phyloP scores from a whole-genome alignment of 2,329 filamentous ascomycete species.

The Endoconidiophora polonica region DNA sequence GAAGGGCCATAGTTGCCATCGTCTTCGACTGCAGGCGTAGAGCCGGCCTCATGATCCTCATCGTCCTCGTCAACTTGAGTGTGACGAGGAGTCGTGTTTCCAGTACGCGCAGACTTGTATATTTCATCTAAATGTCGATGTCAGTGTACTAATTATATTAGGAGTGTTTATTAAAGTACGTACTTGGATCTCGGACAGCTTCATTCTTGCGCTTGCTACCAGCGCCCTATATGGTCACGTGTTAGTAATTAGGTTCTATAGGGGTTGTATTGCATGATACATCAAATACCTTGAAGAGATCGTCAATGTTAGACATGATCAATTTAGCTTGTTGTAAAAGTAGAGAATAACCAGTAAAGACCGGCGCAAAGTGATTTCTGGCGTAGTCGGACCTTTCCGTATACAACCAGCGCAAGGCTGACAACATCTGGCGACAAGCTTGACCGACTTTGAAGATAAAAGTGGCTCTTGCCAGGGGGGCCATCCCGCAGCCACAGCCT shows the following conservation, averaged over 20 bases:
- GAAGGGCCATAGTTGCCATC: slow-evolving; percentile 33
- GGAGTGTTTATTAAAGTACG: slow-evolving; percentile 16
- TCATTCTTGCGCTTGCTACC: slow-evolving; percentile 47
- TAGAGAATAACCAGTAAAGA: background rate
- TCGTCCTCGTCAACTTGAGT: slow-evolving; percentile 28
- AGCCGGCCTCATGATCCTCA: slow-evolving; percentile 28
- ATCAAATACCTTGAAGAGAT: slow-evolving; percentile 35
- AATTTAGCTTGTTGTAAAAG: background rate
- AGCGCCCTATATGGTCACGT: slow-evolving; percentile 1
- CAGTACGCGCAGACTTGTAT: slow-evolving; percentile 45
- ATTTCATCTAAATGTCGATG: slow-evolving; percentile 31
- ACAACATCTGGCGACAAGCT: background rate
- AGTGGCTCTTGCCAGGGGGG: background rate
- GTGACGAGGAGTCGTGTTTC: slow-evolving; percentile 26
- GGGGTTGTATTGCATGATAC: background rate
- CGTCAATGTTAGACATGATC: slow-evolving; percentile 39
- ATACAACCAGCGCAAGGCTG: background rate
- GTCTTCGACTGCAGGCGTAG: slow-evolving; percentile 28
- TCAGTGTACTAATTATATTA: background rate
- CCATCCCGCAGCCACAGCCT: background rate
- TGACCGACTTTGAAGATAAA: background rate
- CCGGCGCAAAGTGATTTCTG: too few species aligned
- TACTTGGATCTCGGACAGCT: slow-evolving; percentile 44
- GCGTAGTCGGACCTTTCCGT: background rate
- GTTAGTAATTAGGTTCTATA: slow-evolving; percentile 15